Evolutionary conservation across 805 yeast species (phyloP).

Genomic region (Wickerhamomyces rabaulensis): DNA sequence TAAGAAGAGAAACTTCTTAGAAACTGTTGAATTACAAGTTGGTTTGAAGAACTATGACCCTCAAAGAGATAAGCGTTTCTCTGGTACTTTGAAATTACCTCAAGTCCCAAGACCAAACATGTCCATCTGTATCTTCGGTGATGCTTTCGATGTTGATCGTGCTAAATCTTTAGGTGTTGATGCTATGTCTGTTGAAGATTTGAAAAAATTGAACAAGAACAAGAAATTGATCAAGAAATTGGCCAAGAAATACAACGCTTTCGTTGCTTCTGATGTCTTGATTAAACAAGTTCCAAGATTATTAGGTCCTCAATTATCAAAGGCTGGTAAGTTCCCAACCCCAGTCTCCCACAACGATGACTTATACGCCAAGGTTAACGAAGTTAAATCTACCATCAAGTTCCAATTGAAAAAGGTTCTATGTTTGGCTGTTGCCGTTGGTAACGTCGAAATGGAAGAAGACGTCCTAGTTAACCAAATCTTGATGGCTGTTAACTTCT

Average conservation of each 20-base stretch:
- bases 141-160: conserved; percentile 99
- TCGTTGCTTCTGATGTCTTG: conserved; percentile 98
- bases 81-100: conserved; percentile 98
- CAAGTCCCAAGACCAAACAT: conserved; percentile 99
- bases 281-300: conserved; percentile 99
- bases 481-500: conserved; percentile 98
- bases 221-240: conserved; percentile 99
- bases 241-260: conserved; percentile 99
- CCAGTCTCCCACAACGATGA: conserved; percentile 99
- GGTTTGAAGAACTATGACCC: conserved; percentile 99
- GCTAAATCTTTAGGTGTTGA: conserved; percentile 99
- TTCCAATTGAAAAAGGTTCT: conserved; percentile 99
- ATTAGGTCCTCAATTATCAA: conserved; percentile 99
- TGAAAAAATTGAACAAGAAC: conserved; percentile 99
- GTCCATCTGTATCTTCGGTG: conserved; percentile 99
- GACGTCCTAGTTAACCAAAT: conserved; percentile 94
- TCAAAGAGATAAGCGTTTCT: conserved; percentile 99
- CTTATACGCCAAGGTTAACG: conserved; percentile 90
- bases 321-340: conserved; percentile 99
- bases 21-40: conserved; percentile 99
- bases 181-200: conserved; percentile 99
- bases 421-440: conserved; percentile 99
- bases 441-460: conserved; percentile 99
- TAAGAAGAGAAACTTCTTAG: conserved; percentile 99
- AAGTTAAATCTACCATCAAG: conserved; percentile 98